These are phyloP conservation scores for Penicillium griseofulvum DNA, from an alignment of 2,329 filamentous ascomycete genomes.

Conservation along the genomic window DNA sequence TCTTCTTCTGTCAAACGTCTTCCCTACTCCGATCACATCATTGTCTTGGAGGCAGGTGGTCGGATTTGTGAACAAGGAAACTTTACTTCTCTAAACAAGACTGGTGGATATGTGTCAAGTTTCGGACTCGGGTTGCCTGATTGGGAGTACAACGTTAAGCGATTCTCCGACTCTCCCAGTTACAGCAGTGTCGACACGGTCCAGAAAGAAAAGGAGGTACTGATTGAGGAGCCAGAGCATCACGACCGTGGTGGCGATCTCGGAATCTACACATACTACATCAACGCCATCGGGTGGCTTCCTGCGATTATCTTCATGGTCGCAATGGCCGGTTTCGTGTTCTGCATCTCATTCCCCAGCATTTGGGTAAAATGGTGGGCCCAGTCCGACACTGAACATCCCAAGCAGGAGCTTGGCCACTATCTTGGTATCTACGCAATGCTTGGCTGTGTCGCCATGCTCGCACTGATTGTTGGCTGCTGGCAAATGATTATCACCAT, in stretches of 20 bases:
- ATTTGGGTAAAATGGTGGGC: constrained; percentile 47
- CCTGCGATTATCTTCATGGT: constrained; percentile 37
- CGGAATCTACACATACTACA: constrained; percentile 44
- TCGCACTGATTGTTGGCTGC: constrained; percentile 37
- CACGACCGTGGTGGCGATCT: constrained; percentile 42
- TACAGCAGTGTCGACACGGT: constrained; percentile 17
- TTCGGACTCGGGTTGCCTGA: constrained; percentile 36
- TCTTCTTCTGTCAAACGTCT: constrained; percentile 43
- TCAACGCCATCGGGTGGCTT: constrained; percentile 38
- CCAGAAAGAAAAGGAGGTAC: constrained; percentile 20
- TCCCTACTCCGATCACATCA: constrained; percentile 44
- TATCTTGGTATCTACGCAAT: constrained; percentile 43
- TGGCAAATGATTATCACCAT: constrained; percentile 54
- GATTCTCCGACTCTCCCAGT: constrained; percentile 19
- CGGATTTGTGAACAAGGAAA: constrained; percentile 43
- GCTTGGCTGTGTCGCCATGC: constrained; percentile 38
- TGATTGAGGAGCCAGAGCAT: constrained; percentile 26
- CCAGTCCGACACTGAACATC: constrained; percentile 34
- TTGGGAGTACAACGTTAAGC: constrained; percentile 28
- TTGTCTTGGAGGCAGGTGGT: constrained; percentile 41
- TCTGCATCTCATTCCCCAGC: constrained; percentile 43
- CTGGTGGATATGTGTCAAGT: constrained; percentile 43
- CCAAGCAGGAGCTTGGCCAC: constrained; percentile 34
- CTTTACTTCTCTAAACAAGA: constrained; percentile 36
- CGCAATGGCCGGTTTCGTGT: constrained; percentile 39